These are phyloP conservation scores for Climacium dendroides DNA, from an alignment of 225 moss, liverwort and hornwort genomes.

Conservation along the genomic window DNA sequence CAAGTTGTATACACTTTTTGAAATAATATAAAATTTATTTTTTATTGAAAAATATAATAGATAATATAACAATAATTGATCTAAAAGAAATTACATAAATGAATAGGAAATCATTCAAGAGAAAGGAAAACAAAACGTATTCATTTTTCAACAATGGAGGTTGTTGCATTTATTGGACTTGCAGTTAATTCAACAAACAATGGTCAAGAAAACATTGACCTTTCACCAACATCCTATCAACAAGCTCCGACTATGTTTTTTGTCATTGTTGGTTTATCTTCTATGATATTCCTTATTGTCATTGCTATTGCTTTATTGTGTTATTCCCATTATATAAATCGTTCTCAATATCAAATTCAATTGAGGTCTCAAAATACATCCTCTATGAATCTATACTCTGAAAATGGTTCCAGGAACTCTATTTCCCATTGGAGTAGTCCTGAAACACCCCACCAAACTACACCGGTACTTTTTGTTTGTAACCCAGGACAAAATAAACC, in stretches of 20 bases:
- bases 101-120: not conserved
- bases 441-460: conserved; percentile 11
- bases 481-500: conserved; percentile 23
- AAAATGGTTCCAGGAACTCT: not conserved
- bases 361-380: not conserved
- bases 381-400: not conserved
- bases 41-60: not conserved
- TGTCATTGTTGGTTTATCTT: conserved; percentile 29
- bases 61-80: no score
- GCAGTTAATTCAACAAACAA: not conserved
- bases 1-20: not conserved
- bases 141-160: not conserved
- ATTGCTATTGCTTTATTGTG: conserved; percentile 13
- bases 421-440: not conserved
- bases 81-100: not conserved
- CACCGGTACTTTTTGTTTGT: conserved; percentile 10
- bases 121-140: not conserved
- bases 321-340: conserved; percentile 23
- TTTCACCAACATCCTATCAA: not conserved
- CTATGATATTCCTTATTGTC: conserved; percentile 21
- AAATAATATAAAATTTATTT: not conserved
- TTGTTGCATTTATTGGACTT: not conserved
- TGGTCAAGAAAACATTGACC: not conserved
- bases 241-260: conserved; percentile 29
- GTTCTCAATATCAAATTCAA: not conserved